These are phyloP conservation scores for Primulina tabacum DNA, from an alignment of 257 asterid genomes.

Conservation along the genomic window DNA sequence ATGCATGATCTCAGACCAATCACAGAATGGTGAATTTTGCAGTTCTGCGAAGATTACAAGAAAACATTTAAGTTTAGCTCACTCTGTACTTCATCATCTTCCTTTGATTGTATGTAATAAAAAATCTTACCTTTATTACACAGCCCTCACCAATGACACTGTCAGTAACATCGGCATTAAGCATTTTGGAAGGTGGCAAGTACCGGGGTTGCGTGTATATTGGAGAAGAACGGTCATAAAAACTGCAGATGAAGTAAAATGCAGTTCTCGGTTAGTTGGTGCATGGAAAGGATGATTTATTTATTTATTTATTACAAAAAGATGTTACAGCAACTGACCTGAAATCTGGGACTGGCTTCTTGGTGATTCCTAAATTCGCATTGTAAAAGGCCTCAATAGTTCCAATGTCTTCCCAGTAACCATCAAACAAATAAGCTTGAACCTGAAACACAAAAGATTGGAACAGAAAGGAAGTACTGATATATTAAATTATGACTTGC, in stretches of 20 bases:
- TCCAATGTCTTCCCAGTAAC: constrained; percentile 71
- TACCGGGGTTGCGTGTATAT: constrained; percentile 64
- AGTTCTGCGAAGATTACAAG: constrained; percentile 37
- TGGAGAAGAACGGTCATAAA: constrained; percentile 62
- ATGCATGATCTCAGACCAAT: constrained; percentile 68
- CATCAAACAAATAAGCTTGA: constrained; percentile 60
- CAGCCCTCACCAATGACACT: constrained; percentile 73
- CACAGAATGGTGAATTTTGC: constrained; percentile 65
- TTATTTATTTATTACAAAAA: not conserved
- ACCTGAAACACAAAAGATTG: constrained; percentile 35
- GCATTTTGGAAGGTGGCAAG: constrained; percentile 68
- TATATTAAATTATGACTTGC: not conserved
- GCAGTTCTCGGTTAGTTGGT: not conserved
- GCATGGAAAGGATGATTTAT: not conserved
- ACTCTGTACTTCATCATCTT: not conserved
- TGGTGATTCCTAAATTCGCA: constrained; percentile 63
- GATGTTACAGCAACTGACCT: constrained; percentile 28
- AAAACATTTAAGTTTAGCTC: not conserved
- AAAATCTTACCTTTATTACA: constrained; percentile 45
- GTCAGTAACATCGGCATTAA: constrained; percentile 61
- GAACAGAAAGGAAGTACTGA: not conserved
- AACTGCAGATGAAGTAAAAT: constrained; percentile 33
- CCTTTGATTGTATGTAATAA: not conserved
- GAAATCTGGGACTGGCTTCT: constrained; percentile 64
- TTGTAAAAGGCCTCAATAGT: constrained; percentile 67